These are phyloP conservation scores for Candida loeiensis DNA, from an alignment of 805 yeast genomes.

Conservation along the genomic window DNA sequence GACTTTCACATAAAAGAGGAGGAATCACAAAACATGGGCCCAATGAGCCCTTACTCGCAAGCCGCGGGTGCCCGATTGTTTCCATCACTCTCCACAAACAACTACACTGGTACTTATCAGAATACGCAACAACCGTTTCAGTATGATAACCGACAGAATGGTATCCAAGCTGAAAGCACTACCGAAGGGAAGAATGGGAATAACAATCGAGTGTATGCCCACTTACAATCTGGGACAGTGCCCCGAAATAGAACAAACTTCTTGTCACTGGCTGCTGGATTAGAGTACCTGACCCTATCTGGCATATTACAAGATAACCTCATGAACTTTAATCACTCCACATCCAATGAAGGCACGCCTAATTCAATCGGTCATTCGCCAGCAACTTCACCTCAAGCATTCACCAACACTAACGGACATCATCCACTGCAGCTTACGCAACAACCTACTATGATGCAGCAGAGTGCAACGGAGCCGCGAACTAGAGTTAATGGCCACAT, in stretches of 20 bases:
- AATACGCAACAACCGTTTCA: background rate
- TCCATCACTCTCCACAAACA: constrained; percentile 5
- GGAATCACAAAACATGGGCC: constrained; percentile 1
- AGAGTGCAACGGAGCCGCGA: background rate
- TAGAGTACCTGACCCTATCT: constrained; percentile 68
- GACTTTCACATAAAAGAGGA: constrained; percentile 7
- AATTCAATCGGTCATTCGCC: constrained; percentile 33
- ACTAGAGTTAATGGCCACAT: background rate
- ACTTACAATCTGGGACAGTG: background rate
- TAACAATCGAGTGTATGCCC: background rate
- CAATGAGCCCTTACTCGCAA: background rate
- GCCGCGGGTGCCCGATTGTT: background rate
- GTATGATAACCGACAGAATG: background rate
- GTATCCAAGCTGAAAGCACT: background rate
- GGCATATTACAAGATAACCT: constrained; percentile 54
- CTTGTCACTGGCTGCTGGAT: constrained; percentile 66
- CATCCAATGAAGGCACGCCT: constrained; percentile 39
- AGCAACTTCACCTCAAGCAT: constrained; percentile 34
- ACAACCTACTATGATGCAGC: constrained; percentile 8
- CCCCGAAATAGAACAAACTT: constrained; percentile 37
- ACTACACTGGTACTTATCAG: background rate
- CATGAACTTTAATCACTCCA: constrained; percentile 22
- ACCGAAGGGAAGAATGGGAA: background rate
- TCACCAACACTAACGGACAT: constrained; percentile 4
- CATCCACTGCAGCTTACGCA: constrained; percentile 12